phyloP scores from a whole-genome alignment of 2,329 filamentous ascomycete species.

The Talaromyces piceae region DNA sequence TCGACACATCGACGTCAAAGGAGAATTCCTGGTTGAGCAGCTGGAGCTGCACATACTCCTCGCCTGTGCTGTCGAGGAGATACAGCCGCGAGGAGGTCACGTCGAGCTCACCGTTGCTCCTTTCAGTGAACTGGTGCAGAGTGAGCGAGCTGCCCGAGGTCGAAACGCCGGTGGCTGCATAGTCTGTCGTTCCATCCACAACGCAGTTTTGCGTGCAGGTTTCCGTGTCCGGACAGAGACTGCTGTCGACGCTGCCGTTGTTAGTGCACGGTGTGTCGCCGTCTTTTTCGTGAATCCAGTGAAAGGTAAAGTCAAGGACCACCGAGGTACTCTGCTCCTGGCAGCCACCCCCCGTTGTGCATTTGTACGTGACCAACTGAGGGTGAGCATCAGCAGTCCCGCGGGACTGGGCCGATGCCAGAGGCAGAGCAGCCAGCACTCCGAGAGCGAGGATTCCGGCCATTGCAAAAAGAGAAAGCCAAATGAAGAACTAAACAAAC shows the following conservation, averaged over 20 bases:
- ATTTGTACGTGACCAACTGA: slow-evolving; percentile 46
- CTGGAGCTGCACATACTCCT: slow-evolving; percentile 58
- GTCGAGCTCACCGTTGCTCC: slow-evolving; percentile 21
- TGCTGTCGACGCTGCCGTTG: slow-evolving; percentile 45
- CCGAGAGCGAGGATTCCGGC: slow-evolving; percentile 9
- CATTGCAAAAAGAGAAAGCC: no score
- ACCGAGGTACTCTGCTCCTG: slow-evolving; percentile 46
- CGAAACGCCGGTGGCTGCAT: slow-evolving; percentile 46
- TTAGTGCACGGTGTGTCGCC: slow-evolving; percentile 52
- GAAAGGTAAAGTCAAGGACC: slow-evolving; percentile 53
- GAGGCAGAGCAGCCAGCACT: slow-evolving; percentile 33
- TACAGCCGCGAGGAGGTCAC: slow-evolving; percentile 51
- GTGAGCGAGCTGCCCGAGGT: slow-evolving; percentile 43
- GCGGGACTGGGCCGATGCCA: slow-evolving; percentile 19
- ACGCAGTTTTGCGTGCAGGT: slow-evolving; percentile 51
- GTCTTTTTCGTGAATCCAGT: slow-evolving; percentile 45
- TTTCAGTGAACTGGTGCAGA: slow-evolving; percentile 42
- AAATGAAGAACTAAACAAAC: background rate
- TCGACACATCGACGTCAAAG: slow-evolving; percentile 64
- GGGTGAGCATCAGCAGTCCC: slow-evolving; percentile 36
- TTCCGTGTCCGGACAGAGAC: slow-evolving; percentile 42
- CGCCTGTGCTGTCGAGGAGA: slow-evolving; percentile 53
- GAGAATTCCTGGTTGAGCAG: slow-evolving; percentile 62
- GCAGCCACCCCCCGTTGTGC: slow-evolving; percentile 46
- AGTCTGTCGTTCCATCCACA: slow-evolving; percentile 51